phyloP scores from a whole-genome alignment of 2,329 filamentous ascomycete species.

The Aspergillus eucalypticola region DNA sequence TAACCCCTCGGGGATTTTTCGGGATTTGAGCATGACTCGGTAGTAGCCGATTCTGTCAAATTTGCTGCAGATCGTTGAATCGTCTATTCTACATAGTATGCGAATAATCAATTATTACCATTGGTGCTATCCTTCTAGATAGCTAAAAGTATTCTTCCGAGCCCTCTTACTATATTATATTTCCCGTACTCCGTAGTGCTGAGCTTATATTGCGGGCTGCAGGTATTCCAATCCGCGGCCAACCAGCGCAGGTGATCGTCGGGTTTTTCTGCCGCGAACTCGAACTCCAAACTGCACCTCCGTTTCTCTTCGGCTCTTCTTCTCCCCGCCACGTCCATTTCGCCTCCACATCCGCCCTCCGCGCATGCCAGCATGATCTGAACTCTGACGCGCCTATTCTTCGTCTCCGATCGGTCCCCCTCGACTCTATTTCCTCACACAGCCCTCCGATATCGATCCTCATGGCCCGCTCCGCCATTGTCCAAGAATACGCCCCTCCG shows the following conservation, averaged over 20 bases:
- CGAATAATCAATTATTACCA: too few relatives aligned
- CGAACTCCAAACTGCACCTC: conserved; percentile 6
- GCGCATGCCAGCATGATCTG: conserved; percentile 7
- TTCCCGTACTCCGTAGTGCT: too few relatives aligned
- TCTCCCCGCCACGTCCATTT: conserved; percentile 8
- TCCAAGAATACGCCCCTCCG: conserved; percentile 52
- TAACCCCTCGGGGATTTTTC: conserved; percentile 10
- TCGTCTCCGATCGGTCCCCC: conserved; percentile 3
- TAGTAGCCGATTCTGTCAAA: not conserved
- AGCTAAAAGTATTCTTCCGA: too few relatives aligned
- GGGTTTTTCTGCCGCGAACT: conserved; percentile 8
- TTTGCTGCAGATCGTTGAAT: not conserved
- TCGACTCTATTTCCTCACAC: conserved; percentile 5
- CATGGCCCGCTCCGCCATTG: conserved; percentile 49
- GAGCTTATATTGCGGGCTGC: not conserved
- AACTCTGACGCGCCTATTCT: conserved; percentile 15
- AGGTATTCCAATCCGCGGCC: not conserved
- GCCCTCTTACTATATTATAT: too few relatives aligned
- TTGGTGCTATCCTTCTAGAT: not conserved
- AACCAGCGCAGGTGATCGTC: conserved; percentile 1
- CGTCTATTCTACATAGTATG: not conserved
- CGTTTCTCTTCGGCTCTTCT: not conserved
- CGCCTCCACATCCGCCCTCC: not conserved
- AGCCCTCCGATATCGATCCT: conserved; percentile 5
- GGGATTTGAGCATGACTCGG: conserved; percentile 4